Percentiles rank a stretch among this genome's conserved stretches.
Evolutionary conservation across 1,284 basidiomycete species (phyloP).

Genomic region (Clitocybe nebularis): DNA sequence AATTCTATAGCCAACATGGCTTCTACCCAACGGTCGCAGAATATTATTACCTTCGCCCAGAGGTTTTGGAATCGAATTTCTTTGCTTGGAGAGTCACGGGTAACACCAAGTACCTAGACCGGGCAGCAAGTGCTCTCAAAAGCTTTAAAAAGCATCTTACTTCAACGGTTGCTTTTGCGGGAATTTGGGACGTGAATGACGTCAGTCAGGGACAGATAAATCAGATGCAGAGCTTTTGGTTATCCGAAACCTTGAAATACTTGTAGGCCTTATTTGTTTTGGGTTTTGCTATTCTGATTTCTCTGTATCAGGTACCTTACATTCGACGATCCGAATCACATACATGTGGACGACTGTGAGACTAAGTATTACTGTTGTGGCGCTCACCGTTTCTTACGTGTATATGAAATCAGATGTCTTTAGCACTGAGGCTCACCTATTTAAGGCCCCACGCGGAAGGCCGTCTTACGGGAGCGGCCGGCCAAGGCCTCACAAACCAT

Average conservation of each 20-base stretch:
- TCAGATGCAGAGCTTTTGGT: slow-evolving; percentile 74
- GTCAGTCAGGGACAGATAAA: slow-evolving; percentile 41
- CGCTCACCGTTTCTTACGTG: neutral
- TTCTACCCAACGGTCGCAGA: slow-evolving; percentile 52
- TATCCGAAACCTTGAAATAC: slow-evolving; percentile 73
- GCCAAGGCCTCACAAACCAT: slow-evolving; percentile 15
- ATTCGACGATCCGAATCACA: slow-evolving; percentile 63
- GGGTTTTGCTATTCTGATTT: slow-evolving; percentile 17
- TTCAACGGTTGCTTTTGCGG: slow-evolving; percentile 42
- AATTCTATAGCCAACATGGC: slow-evolving; percentile 57
- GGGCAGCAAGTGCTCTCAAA: slow-evolving; percentile 40
- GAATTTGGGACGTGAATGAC: slow-evolving; percentile 45
- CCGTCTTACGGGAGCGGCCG: slow-evolving; percentile 39
- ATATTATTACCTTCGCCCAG: slow-evolving; percentile 56
- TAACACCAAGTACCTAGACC: slow-evolving; percentile 46
- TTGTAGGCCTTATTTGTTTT: slow-evolving; percentile 36
- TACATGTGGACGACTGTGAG: slow-evolving; percentile 67
- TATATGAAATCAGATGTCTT: slow-evolving; percentile 48
- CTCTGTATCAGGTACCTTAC: slow-evolving; percentile 51
- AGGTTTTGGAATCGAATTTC: slow-evolving; percentile 76
- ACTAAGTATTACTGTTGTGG: slow-evolving; percentile 10
- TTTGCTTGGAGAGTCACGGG: slow-evolving; percentile 74
- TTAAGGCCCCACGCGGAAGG: slow-evolving; percentile 49
- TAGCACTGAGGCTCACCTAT: slow-evolving; percentile 71
- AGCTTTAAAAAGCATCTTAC: slow-evolving; percentile 47